These are phyloP conservation scores for Apiospora kogelbergensis DNA, from an alignment of 2,329 filamentous ascomycete species.

Conservation along the genomic window DNA sequence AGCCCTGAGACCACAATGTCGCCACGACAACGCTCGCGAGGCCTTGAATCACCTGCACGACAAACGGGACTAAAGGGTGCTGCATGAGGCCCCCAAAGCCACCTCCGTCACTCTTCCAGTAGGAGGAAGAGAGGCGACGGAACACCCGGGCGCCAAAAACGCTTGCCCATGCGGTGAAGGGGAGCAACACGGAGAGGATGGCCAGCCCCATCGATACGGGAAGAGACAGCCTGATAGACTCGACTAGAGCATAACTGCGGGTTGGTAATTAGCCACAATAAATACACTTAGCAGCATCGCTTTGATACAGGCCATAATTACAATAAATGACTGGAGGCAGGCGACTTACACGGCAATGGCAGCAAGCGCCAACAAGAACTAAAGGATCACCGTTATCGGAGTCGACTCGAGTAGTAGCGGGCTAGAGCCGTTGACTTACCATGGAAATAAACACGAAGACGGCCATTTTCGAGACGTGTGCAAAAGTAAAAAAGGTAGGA, in stretches of 20 bases:
- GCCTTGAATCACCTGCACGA: slow-evolving; percentile 43
- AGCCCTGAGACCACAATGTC: slow-evolving; percentile 37
- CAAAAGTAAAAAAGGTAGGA: no score
- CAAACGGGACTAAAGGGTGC: slow-evolving; percentile 21
- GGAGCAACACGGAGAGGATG: slow-evolving; percentile 29
- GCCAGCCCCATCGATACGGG: slow-evolving; percentile 29
- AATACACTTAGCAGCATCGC: not conserved
- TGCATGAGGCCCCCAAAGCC: not conserved
- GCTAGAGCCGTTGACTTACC: not conserved
- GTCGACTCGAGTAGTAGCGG: not conserved
- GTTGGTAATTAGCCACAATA: not conserved
- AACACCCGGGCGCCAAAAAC: slow-evolving; percentile 19
- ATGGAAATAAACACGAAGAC: not conserved
- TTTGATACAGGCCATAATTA: not conserved
- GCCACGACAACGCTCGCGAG: slow-evolving; percentile 44
- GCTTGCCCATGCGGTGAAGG: slow-evolving; percentile 27
- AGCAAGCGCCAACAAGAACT: not conserved
- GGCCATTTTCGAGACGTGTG: not conserved
- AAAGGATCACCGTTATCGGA: not conserved
- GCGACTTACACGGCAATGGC: not conserved
- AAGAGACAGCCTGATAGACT: slow-evolving; percentile 27
- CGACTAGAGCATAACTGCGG: slow-evolving; percentile 29
- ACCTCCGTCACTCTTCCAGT: not conserved
- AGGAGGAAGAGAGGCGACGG: not conserved
- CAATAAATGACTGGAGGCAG: not conserved